A percentile compares a stretch with the other conserved stretches of the same genome.
These are phyloP conservation scores for Oryza longistaminata DNA, from an alignment of 176 grass and related monocot species.

Conservation along the genomic window DNA sequence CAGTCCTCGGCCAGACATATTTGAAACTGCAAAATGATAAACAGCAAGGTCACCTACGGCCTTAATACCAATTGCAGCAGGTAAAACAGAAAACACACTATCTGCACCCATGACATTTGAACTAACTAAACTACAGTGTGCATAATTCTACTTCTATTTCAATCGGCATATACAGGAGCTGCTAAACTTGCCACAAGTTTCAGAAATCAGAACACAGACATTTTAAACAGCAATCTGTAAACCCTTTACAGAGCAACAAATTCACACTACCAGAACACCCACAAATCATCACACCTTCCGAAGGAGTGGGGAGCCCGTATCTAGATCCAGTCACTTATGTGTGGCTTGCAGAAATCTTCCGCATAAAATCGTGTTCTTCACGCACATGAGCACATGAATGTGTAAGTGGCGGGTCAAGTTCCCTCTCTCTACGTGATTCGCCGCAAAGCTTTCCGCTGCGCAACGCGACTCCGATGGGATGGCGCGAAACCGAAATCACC, in stretches of 20 bases:
- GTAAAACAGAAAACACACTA: neutral
- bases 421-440: no score
- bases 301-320: no score
- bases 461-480: neutral
- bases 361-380: neutral
- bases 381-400: neutral
- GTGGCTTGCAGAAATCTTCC: neutral
- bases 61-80: neutral
- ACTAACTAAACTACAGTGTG: neutral
- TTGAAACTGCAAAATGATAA: constrained; percentile 28
- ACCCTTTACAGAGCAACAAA: neutral
- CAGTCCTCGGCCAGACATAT: constrained; percentile 79
- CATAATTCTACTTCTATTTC: neutral
- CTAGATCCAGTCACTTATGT: no score
- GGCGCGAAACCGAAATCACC: neutral
- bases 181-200: neutral
- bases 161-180: neutral
- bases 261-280: neutral
- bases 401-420: no score
- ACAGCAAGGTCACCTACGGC: neutral
- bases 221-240: neutral
- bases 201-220: neutral
- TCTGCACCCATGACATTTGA: neutral
- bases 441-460: no score
- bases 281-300: no score